phyloP scores from a whole-genome alignment of 768 basidiomycete genomes.

The Lactarius hengduanensis region DNA sequence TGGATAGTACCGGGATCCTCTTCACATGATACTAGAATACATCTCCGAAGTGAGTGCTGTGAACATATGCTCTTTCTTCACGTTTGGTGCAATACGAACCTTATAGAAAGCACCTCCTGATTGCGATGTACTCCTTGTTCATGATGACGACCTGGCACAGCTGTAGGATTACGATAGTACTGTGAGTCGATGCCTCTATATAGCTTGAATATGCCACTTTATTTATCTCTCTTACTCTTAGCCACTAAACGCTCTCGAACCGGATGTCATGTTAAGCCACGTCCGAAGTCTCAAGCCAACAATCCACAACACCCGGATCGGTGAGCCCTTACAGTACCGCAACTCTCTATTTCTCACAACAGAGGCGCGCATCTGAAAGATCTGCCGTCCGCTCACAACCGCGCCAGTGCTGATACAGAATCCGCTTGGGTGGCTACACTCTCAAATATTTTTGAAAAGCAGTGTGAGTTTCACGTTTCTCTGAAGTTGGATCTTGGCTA shows the following conservation, averaged over 20 bases:
- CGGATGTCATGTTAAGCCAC: neutral
- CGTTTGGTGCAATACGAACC: neutral
- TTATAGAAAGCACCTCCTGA: neutral
- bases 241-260: neutral
- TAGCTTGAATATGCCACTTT: neutral
- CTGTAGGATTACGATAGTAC: neutral
- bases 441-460: neutral
- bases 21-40: neutral
- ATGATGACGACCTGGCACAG: neutral
- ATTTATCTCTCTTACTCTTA: neutral
- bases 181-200: neutral
- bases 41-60: neutral
- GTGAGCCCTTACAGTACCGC: neutral
- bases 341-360: neutral
- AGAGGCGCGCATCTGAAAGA: neutral
- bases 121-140: too few species aligned
- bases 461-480: neutral
- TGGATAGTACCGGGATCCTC: slow-evolving; percentile 12
- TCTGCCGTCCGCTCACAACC: neutral
- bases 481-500: neutral
- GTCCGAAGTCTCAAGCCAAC: neutral
- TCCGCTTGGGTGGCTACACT: neutral
- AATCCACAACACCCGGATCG: neutral
- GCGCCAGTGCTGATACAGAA: neutral
- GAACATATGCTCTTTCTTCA: neutral